Base-by-base conservation (phyloP, 768 basidiomycete genomes). In the Termitomyces sp. region DNA sequence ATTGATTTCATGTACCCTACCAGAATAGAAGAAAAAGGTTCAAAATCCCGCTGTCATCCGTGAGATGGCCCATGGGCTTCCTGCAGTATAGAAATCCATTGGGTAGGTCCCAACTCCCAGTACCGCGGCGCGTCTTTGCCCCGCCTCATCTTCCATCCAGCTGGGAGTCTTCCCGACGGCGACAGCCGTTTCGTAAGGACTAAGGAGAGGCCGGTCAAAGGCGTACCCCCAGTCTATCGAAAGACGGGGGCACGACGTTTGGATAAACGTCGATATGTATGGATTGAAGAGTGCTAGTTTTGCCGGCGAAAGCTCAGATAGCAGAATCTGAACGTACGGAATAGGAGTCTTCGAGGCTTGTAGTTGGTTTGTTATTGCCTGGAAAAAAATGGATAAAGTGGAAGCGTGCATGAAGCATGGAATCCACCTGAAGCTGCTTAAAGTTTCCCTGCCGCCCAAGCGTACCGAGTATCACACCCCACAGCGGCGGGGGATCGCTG, bases 161-260 rank as follows among this genome's bases (percentile, higher is more conserved):
- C 89, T 86, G 5, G 70, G 70, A 7, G 81, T 75, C 55, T 81
- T 80, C 0, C 91, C 92, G 1, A 97, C 79, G 12, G 89, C 94
- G 1, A 98, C 91, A 5, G 89, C 86, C 0, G 92, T 89, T 74
- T 98, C 97, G 70, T 98, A 99, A 1, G 96, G 95, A 67, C 89
- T 95, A 39, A 99, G 75, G 53, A 98, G 78, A 2, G 97, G 97
- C 22, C 83, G 79, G 57, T 89, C 80, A 75, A 99, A 99, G 1
- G 96, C 97, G 69, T 96, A 96, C 4, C 97, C 97, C 97, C 97
- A 99, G 70, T 99, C 97, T 60, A 98, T 98, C 18, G 93, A 95
- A 57, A 99, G 78, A 28, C 97, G 87, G 3, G 97, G 97, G 73
- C 97, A 98, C 0, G 95, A 93, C 1, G 97, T 99, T 71, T 98